Evolutionary conservation across 257 asterid species (phyloP), one percentile per base, ranked within the genome.

Genomic region (Gentiana dahurica): DNA sequence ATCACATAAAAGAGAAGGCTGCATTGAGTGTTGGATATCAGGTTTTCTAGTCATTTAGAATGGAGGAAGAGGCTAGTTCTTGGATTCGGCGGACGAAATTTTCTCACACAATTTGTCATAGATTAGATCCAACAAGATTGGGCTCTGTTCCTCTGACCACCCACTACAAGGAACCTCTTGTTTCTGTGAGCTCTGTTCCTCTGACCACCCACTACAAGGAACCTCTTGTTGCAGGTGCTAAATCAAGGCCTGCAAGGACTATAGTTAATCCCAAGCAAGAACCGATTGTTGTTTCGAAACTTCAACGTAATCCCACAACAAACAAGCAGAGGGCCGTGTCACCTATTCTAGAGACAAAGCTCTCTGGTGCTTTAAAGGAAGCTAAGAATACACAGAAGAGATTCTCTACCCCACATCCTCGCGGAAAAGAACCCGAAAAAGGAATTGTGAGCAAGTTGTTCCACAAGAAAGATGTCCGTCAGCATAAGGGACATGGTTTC

Each of bases 31-130:
- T 55, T 47, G 48, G 65, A 41, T 52, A 59, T 54, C 58, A 54
- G 68, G 74, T 60, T 36, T 58, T 61, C 48, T 39, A 66, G 58
- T 59, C 24, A 49, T 34, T 6, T 55, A 55, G 32, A 55, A 90
- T 90, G 96, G 96, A 90, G 49, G 96, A 82, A 61, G 94, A 87
- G 62, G 75, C 68, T 54, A 68, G 54, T 79, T 90, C 96, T 68
- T 90, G 98, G 96, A 72, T 90, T 47, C 81, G 96, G 81, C 77
- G 98, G 69, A 56, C 98, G 10, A 84, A 87, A 6, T 90, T 67
- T 71, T 87, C 96, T 35, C 89, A 84, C 53, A 90, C 98, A 7
- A 75, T 90, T 58, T 90, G 79, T 62, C 92, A 87, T 75, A 81
- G 96, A 62, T 56, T 87, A 24, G 95, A 87, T 66, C 13, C 87